Evolutionary conservation across 2,329 filamentous ascomycete genomes (phyloP).

Genomic region (Penicillium sclerotiorum): DNA sequence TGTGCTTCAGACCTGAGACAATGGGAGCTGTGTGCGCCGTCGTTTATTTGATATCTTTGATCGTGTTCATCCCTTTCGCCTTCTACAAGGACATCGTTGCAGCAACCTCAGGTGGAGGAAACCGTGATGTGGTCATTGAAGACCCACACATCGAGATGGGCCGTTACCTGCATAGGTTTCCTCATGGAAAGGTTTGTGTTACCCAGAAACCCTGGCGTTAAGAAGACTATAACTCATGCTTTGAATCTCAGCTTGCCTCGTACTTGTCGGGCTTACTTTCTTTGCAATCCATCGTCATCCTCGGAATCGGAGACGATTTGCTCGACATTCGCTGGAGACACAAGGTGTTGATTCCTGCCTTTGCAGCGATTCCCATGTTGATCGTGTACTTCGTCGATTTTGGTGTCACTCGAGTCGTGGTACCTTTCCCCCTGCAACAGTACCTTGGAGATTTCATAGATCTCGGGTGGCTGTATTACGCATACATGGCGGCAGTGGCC

Average conservation of each 20-base stretch:
- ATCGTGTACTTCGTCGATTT: conserved; percentile 99
- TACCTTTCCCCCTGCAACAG: conserved; percentile 80
- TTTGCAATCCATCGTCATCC: conserved; percentile 83
- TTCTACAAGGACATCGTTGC: conserved; percentile 99
- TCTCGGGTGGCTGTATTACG: conserved; percentile 82
- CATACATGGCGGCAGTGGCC: conserved; percentile 93
- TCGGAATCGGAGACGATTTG: conserved; percentile 92
- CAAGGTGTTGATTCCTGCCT: conserved; percentile 96
- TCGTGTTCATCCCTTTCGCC: conserved; percentile 92
- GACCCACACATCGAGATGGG: conserved; percentile 75
- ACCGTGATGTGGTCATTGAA: conserved; percentile 80
- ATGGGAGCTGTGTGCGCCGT: conserved; percentile 94
- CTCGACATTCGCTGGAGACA: conserved; percentile 99
- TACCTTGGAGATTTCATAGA: conserved; percentile 86
- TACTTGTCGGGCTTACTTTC: conserved; percentile 94
- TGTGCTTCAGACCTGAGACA: conserved; percentile 70
- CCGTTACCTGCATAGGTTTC: conserved; percentile 85
- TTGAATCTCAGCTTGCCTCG: conserved; percentile 71
- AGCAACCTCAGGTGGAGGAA: conserved; percentile 89
- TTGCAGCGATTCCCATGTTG: conserved; percentile 89
- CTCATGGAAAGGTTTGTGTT: conserved; percentile 77
- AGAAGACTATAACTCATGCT: neutral
- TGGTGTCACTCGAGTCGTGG: conserved; percentile 91
- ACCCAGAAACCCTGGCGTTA: neutral
- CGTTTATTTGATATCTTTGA: conserved; percentile 85